phyloP scores from a whole-genome alignment of 768 basidiomycete genomes.

The Stropharia rugosoannulata region DNA sequence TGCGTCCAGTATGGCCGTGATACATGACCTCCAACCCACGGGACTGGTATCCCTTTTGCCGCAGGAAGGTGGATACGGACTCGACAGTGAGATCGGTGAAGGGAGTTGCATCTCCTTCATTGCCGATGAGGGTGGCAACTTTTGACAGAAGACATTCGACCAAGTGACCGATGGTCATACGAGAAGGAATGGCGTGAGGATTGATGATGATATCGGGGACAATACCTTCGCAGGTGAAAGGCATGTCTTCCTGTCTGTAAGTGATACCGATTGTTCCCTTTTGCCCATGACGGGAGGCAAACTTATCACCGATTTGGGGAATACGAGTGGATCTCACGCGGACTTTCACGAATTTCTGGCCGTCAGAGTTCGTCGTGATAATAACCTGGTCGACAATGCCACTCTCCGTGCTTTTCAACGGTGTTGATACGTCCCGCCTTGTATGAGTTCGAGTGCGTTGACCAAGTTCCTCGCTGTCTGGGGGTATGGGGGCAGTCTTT shows the following conservation, averaged over 20 bases:
- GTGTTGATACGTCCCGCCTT: constrained; percentile 94
- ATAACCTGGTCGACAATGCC: constrained; percentile 98
- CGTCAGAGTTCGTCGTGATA: constrained; percentile 94
- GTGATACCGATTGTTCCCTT: constrained; percentile 99
- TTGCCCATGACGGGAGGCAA: constrained; percentile 98
- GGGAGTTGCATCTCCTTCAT: constrained; percentile 97
- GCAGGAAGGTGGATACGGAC: constrained; percentile 90
- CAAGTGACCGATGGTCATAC: constrained; percentile 99
- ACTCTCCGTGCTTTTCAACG: constrained; percentile 96
- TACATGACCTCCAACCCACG: constrained; percentile 98
- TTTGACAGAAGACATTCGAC: constrained; percentile 98
- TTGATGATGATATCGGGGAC: constrained; percentile 98
- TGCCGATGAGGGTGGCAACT: constrained; percentile 92
- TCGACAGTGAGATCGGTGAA: constrained; percentile 99
- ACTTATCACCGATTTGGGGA: constrained; percentile 98
- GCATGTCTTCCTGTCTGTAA: constrained; percentile 99
- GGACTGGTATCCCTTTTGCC: constrained; percentile 91
- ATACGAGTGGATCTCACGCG: constrained; percentile 94
- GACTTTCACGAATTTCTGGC: constrained; percentile 98
- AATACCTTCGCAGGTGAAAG: constrained; percentile 95
- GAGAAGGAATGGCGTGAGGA: constrained; percentile 98
- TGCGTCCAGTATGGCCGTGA: constrained; percentile 97
- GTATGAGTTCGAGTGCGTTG: constrained; percentile 93
- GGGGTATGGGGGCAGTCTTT: constrained; percentile 96
- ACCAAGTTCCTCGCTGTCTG: constrained; percentile 96